These are phyloP conservation scores for Euphorbia lathyris DNA, from an alignment of 345 rosid species.

Conservation along the genomic window DNA sequence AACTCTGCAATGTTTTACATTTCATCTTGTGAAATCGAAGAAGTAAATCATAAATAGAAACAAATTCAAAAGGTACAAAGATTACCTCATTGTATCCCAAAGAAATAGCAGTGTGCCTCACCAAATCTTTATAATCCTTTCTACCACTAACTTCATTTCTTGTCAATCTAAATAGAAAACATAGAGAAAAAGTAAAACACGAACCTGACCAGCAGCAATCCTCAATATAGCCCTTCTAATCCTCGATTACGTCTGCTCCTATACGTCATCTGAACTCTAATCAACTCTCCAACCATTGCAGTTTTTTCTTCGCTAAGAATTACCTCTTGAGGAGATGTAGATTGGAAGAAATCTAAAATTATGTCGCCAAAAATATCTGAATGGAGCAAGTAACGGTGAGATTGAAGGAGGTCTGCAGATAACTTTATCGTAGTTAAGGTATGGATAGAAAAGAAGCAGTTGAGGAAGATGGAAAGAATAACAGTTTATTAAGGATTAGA, in stretches of 20 bases:
- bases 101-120: constrained; percentile 57
- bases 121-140: constrained; percentile 79
- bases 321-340: too few species aligned
- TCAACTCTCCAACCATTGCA: constrained; percentile 40
- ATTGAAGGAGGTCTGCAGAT: too few species aligned
- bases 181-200: background rate
- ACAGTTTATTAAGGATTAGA: too few species aligned
- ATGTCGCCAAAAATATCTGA: too few species aligned
- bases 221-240: constrained; percentile 30
- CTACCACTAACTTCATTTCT: constrained; percentile 57
- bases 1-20: background rate
- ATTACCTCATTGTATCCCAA: constrained; percentile 65
- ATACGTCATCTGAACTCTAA: constrained; percentile 33
- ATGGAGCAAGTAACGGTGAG: too few species aligned
- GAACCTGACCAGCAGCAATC: constrained; percentile 34
- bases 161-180: constrained; percentile 10
- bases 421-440: too few species aligned
- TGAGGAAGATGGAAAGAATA: too few species aligned
- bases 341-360: too few species aligned
- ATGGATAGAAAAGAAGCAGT: too few species aligned
- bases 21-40: background rate
- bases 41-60: background rate
- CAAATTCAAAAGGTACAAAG: background rate
- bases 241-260: constrained; percentile 33
- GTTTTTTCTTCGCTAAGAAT: constrained; percentile 51